These are phyloP conservation scores for Jacaranda copaia DNA, from an alignment of 257 asterid genomes.

Conservation along the genomic window DNA sequence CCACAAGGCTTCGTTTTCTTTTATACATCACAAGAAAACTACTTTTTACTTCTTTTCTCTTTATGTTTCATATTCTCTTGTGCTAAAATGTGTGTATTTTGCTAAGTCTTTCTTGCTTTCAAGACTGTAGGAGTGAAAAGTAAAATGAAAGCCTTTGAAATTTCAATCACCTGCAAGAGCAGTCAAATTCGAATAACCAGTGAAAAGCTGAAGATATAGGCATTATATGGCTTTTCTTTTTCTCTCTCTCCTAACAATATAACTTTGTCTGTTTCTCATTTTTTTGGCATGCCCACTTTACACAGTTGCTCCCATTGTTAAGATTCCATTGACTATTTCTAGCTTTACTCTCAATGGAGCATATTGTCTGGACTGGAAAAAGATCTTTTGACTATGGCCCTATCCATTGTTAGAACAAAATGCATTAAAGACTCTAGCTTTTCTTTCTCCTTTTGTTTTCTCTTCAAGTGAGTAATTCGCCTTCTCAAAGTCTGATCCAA, in stretches of 20 bases:
- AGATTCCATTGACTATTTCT: conserved; percentile 37
- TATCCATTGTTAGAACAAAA: too few species aligned
- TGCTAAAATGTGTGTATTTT: conserved; percentile 13
- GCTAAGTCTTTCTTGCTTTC: conserved; percentile 20
- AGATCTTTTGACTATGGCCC: conserved; percentile 15
- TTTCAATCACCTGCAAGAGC: conserved; percentile 23
- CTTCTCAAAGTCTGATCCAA: not conserved
- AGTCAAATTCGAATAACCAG: conserved; percentile 38
- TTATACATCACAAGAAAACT: too few species aligned
- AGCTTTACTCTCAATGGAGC: conserved; percentile 14
- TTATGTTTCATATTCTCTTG: not conserved
- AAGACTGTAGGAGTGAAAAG: conserved; percentile 33
- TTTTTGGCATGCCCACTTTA: conserved; percentile 28
- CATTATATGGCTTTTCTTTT: conserved; percentile 17
- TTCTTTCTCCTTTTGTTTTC: not conserved
- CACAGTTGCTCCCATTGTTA: conserved; percentile 23
- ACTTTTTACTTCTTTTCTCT: not conserved
- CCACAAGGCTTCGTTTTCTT: not conserved
- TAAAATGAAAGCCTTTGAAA: conserved; percentile 29
- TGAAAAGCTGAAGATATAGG: conserved; percentile 26
- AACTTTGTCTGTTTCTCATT: conserved; percentile 36
- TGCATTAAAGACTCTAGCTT: too few species aligned
- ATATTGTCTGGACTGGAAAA: conserved; percentile 5
- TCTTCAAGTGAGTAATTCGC: too few species aligned
- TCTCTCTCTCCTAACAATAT: not conserved